Percentiles rank a stretch among this genome's conserved stretches.
Conservation (phyloP, 371 early-diverging fungal species). For the Syncephalis plumigaleata region DNA sequence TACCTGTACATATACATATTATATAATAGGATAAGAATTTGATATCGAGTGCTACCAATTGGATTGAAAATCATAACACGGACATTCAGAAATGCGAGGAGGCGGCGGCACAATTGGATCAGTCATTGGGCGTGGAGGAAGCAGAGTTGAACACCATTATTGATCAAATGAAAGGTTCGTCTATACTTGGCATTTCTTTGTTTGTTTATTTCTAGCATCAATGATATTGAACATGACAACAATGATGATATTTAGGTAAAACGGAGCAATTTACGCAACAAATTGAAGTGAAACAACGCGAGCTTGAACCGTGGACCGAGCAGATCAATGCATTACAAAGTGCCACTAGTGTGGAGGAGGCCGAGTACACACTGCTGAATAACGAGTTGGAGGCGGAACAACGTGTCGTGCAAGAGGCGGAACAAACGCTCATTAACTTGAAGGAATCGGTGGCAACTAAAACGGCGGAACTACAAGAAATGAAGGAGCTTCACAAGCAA, state of each 20-base stretch:
- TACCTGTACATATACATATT: too few species aligned
- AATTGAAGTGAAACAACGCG: slow-evolving; percentile 56
- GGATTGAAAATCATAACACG: slow-evolving; percentile 28
- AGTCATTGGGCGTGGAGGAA: slow-evolving; percentile 42
- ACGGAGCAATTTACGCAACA: slow-evolving; percentile 49
- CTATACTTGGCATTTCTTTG: not conserved
- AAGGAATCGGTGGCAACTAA: slow-evolving; percentile 20
- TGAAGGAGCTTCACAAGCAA: slow-evolving; percentile 4
- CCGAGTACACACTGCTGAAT: slow-evolving; percentile 54
- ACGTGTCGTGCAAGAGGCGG: slow-evolving; percentile 9
- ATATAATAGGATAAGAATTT: not conserved
- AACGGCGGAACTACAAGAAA: slow-evolving; percentile 17
- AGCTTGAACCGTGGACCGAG: slow-evolving; percentile 71
- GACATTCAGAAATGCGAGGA: slow-evolving; percentile 25
- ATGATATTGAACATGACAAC: not conserved
- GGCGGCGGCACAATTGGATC: slow-evolving; percentile 43
- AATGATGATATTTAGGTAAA: slow-evolving; percentile 27
- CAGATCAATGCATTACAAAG: slow-evolving; percentile 54
- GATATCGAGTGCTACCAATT: slow-evolving; percentile 9
- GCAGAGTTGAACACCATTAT: slow-evolving; percentile 54
- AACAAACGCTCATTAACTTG: slow-evolving; percentile 23
- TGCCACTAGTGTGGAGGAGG: slow-evolving; percentile 51
- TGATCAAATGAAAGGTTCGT: slow-evolving; percentile 48
- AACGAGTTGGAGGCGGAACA: slow-evolving; percentile 18
- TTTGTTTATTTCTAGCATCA: not conserved